Percentiles rank a stretch among this genome's conserved stretches.
Conservation (phyloP, 768 basidiomycete genomes). For the Agaricus subrufescens region DNA sequence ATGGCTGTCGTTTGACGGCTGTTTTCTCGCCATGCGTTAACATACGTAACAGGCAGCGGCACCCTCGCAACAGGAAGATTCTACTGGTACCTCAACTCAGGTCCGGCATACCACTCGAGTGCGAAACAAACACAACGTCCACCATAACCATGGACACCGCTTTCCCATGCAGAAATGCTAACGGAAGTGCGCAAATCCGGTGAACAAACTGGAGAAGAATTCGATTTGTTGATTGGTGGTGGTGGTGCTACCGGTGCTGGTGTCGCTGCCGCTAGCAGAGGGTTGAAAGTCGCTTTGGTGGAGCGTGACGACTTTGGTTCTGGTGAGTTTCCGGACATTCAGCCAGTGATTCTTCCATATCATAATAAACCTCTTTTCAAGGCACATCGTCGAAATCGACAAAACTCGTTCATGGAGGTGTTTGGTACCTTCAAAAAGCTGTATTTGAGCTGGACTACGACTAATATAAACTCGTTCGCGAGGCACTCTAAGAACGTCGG, state of each 20-base stretch:
- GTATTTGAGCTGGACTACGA: conserved; percentile 94
- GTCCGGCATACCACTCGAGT: conserved; percentile 59
- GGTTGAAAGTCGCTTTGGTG: no score
- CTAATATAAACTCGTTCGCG: conserved; percentile 93
- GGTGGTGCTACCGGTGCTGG: no score
- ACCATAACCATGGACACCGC: conserved; percentile 77
- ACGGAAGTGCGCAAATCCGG: conserved; percentile 47
- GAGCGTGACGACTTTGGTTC: conserved; percentile 23
- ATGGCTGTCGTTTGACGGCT: no score
- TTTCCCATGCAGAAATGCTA: conserved; percentile 63
- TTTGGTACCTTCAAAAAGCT: conserved; percentile 96
- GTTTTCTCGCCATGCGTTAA: no score
- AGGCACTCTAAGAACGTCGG: conserved; percentile 87
- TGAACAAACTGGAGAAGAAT: conserved; percentile 15
- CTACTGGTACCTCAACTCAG: conserved; percentile 72
- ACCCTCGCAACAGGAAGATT: conserved; percentile 48
- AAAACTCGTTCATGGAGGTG: conserved; percentile 97
- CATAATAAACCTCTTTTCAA: conserved; percentile 74
- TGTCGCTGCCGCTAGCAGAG: no score
- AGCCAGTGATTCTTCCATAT: not conserved
- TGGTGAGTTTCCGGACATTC: conserved; percentile 40
- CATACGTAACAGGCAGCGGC: no score
- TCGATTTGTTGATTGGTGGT: no score
- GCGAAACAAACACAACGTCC: conserved; percentile 64
- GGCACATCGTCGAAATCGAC: conserved; percentile 39